phyloP scores from a whole-genome alignment of 2,329 filamentous ascomycete genomes.

The Fusarium liriodendri region DNA sequence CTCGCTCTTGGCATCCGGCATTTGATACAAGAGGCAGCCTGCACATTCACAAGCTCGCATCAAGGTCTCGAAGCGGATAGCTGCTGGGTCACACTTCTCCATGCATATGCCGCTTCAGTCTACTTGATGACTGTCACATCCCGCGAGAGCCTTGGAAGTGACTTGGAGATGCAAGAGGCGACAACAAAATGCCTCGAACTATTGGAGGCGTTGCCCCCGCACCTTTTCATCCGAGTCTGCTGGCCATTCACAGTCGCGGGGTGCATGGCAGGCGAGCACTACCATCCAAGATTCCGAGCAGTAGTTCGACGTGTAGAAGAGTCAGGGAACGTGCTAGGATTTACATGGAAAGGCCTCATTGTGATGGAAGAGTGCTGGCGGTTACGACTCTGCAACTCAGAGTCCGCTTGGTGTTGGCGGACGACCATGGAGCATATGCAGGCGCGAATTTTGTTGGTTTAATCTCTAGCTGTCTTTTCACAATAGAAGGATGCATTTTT shows the following conservation, averaged over 20 bases:
- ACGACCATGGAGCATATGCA: slow-evolving; percentile 12
- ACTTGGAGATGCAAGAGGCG: background rate
- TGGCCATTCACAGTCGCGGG: slow-evolving; percentile 16
- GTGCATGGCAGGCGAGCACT: background rate
- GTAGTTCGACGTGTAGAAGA: slow-evolving; percentile 1
- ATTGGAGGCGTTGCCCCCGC: slow-evolving; percentile 2
- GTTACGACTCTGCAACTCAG: background rate
- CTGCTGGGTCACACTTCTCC: slow-evolving; percentile 12
- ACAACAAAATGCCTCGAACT: slow-evolving; percentile 8
- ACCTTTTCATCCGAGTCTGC: slow-evolving; percentile 13
- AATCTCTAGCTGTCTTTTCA: fast-evolving
- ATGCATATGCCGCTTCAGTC: background rate
- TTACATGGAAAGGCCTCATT: slow-evolving; percentile 19
- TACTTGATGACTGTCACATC: background rate
- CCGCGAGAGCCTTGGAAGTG: background rate
- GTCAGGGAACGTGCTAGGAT: background rate
- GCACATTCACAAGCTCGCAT: background rate
- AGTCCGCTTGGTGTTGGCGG: slow-evolving; percentile 6
- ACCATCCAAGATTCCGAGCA: background rate
- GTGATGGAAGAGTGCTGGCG: slow-evolving; percentile 15
- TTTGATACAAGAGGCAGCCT: background rate
- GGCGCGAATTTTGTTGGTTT: slow-evolving; percentile 3
- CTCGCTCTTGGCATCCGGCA: background rate
- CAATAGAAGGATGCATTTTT: too few relatives aligned
- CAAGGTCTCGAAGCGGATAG: slow-evolving; percentile 2